Conservation (phyloP, 2,329 filamentous ascomycete species). For the Talaromyces marneffei region DNA sequence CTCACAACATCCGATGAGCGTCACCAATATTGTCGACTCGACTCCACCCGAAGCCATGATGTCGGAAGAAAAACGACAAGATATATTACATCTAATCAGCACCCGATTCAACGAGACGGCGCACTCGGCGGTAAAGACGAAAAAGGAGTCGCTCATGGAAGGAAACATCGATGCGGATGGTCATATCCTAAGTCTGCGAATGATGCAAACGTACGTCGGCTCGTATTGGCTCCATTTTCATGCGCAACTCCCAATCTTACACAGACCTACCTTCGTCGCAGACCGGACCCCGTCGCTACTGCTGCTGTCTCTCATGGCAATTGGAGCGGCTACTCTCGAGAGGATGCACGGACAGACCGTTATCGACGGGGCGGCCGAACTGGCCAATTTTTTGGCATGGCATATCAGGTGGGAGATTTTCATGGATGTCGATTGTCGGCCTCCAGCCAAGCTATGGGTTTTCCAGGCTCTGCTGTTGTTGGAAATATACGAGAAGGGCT, state of each 20-base stretch:
- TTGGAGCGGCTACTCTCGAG: slow-evolving; percentile 85
- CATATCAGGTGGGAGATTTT: slow-evolving; percentile 96
- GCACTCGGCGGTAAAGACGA: slow-evolving; percentile 64
- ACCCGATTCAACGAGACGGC: slow-evolving; percentile 76
- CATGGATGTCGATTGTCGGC: slow-evolving; percentile 80
- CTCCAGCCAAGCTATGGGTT: slow-evolving; percentile 90
- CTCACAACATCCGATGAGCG: slow-evolving; percentile 77
- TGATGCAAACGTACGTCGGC: slow-evolving; percentile 92
- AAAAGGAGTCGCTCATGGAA: slow-evolving; percentile 70
- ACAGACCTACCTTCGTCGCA: slow-evolving; percentile 87
- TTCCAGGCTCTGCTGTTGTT: slow-evolving; percentile 86
- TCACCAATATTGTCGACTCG: slow-evolving; percentile 77
- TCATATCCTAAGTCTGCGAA: slow-evolving; percentile 71
- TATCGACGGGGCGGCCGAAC: slow-evolving; percentile 69
- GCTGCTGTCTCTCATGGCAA: slow-evolving; percentile 81
- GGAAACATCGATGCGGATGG: slow-evolving; percentile 63
- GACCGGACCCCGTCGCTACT: slow-evolving; percentile 80
- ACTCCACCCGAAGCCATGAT: slow-evolving; percentile 72
- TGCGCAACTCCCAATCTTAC: slow-evolving; percentile 86
- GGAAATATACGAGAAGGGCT: slow-evolving; percentile 97
- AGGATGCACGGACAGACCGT: slow-evolving; percentile 69
- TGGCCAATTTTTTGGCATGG: slow-evolving; percentile 87
- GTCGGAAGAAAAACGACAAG: slow-evolving; percentile 79
- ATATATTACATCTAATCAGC: slow-evolving; percentile 75
- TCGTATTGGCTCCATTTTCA: slow-evolving; percentile 96